A percentile compares a stretch with the other conserved stretches of the same genome.
phyloP scores from a whole-genome alignment of 805 yeast genomes.

The Saturnispora halmiae region DNA sequence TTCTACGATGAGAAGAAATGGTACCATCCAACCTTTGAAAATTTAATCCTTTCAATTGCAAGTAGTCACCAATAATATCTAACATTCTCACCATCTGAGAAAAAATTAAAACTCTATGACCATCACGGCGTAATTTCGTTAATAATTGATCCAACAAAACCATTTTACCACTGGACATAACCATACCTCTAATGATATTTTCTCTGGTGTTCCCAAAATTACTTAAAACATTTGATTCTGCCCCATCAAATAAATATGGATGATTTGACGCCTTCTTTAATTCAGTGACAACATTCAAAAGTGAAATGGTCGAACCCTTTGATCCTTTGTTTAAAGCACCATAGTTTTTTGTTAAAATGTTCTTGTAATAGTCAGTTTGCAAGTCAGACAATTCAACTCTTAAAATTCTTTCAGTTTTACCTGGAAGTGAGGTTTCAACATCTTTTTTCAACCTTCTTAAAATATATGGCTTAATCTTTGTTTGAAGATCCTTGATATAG shows the following conservation, averaged over 20 bases:
- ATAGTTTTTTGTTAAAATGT: conserved; percentile 86
- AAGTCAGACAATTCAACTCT: conserved; percentile 92
- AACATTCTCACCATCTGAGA: conserved; percentile 96
- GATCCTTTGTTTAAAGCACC: conserved; percentile 82
- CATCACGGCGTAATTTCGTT: conserved; percentile 79
- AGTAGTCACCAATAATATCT: conserved; percentile 89
- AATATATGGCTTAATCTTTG: conserved; percentile 82
- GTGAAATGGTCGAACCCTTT: conserved; percentile 70
- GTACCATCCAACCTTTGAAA: conserved; percentile 97
- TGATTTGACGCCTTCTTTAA: conserved; percentile 95
- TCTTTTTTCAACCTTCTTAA: conserved; percentile 91
- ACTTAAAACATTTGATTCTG: conserved; percentile 71
- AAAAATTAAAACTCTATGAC: conserved; percentile 91
- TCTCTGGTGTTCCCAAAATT: conserved; percentile 66
- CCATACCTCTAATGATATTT: conserved; percentile 75
- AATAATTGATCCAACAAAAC: conserved; percentile 85
- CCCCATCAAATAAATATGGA: conserved; percentile 90
- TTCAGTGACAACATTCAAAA: conserved; percentile 89
- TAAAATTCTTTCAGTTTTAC: conserved; percentile 89
- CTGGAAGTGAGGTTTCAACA: conserved; percentile 93
- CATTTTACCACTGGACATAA: conserved; percentile 98
- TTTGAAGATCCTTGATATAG: conserved; percentile 79
- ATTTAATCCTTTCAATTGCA: conserved; percentile 74
- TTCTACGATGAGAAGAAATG: conserved; percentile 84
- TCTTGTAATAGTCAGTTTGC: conserved; percentile 92